phyloP scores from a whole-genome alignment of 2,329 filamentous ascomycete genomes.

The Pseudogymnoascus sp. region DNA sequence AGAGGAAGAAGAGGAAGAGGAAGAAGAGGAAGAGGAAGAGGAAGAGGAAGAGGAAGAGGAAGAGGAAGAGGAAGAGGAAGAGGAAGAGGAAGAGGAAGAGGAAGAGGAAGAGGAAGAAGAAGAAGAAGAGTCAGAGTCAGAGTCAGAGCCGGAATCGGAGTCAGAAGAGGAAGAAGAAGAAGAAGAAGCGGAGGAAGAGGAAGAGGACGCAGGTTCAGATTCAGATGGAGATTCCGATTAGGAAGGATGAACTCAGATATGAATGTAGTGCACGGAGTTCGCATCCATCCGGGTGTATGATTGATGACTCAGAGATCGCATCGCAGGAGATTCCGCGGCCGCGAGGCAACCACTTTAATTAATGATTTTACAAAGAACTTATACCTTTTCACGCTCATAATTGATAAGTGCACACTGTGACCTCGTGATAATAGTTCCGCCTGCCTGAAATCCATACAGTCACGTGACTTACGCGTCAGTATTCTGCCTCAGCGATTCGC shows the following conservation, averaged over 20 bases:
- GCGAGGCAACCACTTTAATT: neutral
- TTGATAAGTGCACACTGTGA: neutral
- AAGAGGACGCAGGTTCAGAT: neutral
- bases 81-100: neutral
- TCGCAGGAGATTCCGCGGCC: neutral
- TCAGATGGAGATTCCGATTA: neutral
- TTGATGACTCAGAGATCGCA: neutral
- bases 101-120: too few relatives aligned
- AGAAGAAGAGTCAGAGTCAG: neutral
- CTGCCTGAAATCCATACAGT: neutral
- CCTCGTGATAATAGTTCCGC: neutral
- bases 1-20: neutral
- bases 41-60: neutral
- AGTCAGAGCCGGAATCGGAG: neutral
- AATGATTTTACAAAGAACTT: neutral
- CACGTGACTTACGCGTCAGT: conserved; percentile 7
- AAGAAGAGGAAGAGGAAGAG: neutral
- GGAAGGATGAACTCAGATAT: neutral
- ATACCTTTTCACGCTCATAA: neutral
- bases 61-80: neutral
- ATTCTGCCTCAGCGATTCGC: conserved; percentile 2
- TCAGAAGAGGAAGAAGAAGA: neutral
- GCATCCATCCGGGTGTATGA: neutral
- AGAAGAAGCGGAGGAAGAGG: neutral
- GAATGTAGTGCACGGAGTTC: neutral